phyloP scores from a whole-genome alignment of 2,329 filamentous ascomycete genomes.

The Ascomycota sp. region DNA sequence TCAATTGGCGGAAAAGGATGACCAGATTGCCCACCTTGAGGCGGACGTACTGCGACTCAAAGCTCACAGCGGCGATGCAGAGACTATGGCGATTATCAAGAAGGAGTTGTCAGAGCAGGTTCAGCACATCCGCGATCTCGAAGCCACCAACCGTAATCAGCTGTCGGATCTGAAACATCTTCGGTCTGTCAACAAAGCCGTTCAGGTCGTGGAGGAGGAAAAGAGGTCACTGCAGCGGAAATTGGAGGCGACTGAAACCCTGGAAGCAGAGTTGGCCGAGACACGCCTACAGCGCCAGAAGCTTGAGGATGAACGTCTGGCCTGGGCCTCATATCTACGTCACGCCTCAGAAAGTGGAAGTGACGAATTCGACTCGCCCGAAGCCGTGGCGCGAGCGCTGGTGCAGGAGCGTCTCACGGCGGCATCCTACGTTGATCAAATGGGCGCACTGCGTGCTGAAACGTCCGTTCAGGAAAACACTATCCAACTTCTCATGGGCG shows the following conservation, averaged over 20 bases:
- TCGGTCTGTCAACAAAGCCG: constrained; percentile 61
- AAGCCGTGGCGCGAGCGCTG: constrained; percentile 64
- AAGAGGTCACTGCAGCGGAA: constrained; percentile 64
- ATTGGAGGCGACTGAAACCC: constrained; percentile 47
- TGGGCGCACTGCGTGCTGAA: constrained; percentile 62
- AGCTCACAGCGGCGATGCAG: constrained; percentile 65
- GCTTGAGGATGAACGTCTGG: constrained; percentile 65
- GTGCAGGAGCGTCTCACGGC: constrained; percentile 63
- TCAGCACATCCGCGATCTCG: constrained; percentile 66
- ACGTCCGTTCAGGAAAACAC: constrained; percentile 53
- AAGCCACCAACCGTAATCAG: constrained; percentile 61
- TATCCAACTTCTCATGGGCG: constrained; percentile 47
- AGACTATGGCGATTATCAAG: constrained; percentile 68
- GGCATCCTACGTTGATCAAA: constrained; percentile 54
- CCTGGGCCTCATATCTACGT: constrained; percentile 73
- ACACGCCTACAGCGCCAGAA: constrained; percentile 62
- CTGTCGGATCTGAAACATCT: constrained; percentile 58
- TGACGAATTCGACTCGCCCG: constrained; percentile 70
- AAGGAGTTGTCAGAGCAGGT: constrained; percentile 80
- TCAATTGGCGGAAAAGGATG: constrained; percentile 45
- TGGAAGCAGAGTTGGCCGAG: constrained; percentile 60
- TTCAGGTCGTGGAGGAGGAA: constrained; percentile 87
- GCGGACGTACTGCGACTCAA: constrained; percentile 66
- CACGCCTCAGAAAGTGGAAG: constrained; percentile 36
- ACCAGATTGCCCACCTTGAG: constrained; percentile 51